phyloP scores from a whole-genome alignment of 2,329 filamentous ascomycete species.

The Pseudogymnoascus pannorum region DNA sequence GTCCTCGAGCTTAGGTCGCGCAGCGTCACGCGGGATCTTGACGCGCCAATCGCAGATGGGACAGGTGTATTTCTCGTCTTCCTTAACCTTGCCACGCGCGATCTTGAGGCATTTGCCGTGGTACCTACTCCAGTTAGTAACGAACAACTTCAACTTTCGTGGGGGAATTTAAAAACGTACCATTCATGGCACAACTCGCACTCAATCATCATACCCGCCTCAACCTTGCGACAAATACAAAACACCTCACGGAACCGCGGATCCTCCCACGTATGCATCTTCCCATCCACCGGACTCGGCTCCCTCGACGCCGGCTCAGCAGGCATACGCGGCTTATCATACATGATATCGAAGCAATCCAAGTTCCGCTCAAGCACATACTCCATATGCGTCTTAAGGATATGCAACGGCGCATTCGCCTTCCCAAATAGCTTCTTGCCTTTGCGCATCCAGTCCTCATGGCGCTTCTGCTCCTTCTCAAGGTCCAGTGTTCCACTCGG shows the following conservation, averaged over 20 bases:
- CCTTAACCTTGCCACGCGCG: slow-evolving; percentile 93
- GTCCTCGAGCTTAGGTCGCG: slow-evolving; percentile 90
- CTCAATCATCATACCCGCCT: slow-evolving; percentile 99
- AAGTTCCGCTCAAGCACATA: slow-evolving; percentile 84
- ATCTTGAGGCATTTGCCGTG: slow-evolving; percentile 98
- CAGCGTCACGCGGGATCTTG: slow-evolving; percentile 92
- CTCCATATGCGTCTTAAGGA: slow-evolving; percentile 89
- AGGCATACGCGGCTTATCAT: slow-evolving; percentile 79
- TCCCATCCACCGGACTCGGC: slow-evolving; percentile 52
- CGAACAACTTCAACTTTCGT: too few relatives aligned
- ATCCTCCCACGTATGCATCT: slow-evolving; percentile 51
- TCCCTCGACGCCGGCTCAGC: slow-evolving; percentile 89
- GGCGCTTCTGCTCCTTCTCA: slow-evolving; percentile 86
- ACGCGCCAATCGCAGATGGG: slow-evolving; percentile 97
- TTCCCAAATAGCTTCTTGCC: slow-evolving; percentile 98
- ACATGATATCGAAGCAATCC: slow-evolving; percentile 80
- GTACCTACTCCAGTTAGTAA: slow-evolving; percentile 53
- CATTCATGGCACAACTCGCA: slow-evolving; percentile 97
- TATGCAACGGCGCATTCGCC: slow-evolving; percentile 93
- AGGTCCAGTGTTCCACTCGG: slow-evolving; percentile 85
- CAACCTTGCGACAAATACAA: slow-evolving; percentile 87
- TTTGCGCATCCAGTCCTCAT: slow-evolving; percentile 98
- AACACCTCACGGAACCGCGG: slow-evolving; percentile 72
- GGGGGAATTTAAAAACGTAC: too few relatives aligned
- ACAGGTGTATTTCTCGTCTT: slow-evolving; percentile 96